Conservation (phyloP, 2,329 filamentous ascomycete genomes). For the Alternaria brassicicola region DNA sequence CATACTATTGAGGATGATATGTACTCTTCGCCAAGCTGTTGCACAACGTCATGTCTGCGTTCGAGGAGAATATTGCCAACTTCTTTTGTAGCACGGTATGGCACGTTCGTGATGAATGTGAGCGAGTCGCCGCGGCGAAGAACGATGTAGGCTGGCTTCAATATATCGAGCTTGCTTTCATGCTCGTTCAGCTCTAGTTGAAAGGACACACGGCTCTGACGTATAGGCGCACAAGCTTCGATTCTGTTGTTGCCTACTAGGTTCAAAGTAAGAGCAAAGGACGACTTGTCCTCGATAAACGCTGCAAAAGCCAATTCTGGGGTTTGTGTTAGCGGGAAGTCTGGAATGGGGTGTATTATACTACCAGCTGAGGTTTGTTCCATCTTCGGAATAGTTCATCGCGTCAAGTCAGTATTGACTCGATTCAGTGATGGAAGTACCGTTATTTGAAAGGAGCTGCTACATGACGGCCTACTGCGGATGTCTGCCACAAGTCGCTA, state of each 20-base stretch:
- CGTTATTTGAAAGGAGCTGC: not conserved
- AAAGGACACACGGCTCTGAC: slow-evolving; percentile 2
- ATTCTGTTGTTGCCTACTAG: not conserved
- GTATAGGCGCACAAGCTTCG: not conserved
- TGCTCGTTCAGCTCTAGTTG: slow-evolving; percentile 26
- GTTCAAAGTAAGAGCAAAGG: not conserved
- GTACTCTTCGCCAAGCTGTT: slow-evolving; percentile 19
- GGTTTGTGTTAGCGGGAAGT: not conserved
- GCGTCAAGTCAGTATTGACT: not conserved
- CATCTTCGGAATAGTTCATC: not conserved
- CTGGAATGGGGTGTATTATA: accelerated
- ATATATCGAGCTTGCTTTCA: slow-evolving; percentile 20
- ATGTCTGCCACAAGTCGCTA: not conserved
- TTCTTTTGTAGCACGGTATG: slow-evolving; percentile 16
- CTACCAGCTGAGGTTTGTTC: not conserved
- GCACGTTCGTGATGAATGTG: slow-evolving; percentile 33
- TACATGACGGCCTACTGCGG: not conserved
- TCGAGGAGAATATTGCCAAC: slow-evolving; percentile 19
- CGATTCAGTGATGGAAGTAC: not conserved
- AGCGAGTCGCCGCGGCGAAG: slow-evolving; percentile 21
- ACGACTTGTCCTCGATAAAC: not conserved
- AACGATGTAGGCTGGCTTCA: slow-evolving; percentile 27
- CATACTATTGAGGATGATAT: slow-evolving; percentile 30
- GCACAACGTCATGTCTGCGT: slow-evolving; percentile 16
- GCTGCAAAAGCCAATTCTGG: not conserved